Evolutionary conservation across 176 grass and related monocot species (phyloP), one percentile per base, ranked within the genome.

Genomic region (Olyra latifolia): DNA sequence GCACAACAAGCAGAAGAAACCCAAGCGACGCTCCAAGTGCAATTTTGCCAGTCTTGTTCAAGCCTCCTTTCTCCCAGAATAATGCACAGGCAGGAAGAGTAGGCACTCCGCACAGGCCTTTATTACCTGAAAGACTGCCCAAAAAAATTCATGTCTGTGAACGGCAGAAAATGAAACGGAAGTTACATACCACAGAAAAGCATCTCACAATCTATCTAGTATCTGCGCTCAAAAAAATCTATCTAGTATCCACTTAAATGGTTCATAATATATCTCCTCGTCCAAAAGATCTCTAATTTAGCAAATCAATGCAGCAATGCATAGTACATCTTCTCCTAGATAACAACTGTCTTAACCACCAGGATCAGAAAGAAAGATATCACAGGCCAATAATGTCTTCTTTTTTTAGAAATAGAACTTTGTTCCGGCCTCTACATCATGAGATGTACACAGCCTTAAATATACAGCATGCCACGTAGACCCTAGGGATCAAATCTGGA

Each of bases 51-150:
- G 86, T 89, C 74, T 71, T 91, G 48, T 93, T 95, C 67, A 99
- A 71, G 4, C 96, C 96, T 61, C 89, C 85, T 86, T 93, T 93
- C 67, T 99, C 87, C 96, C 96, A 99, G 83, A 99, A 99, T 63
- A 95, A 58, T 44, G 96, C 90, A 56, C 96, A 99, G 52, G 84
- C 88, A 45, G 96, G 90, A 77, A 99, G 78, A 32, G 96, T 91
- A 75, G 96, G 92, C 42, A 99, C 93, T 5, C 96, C 96, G 17
- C 96, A 99, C 7, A 99, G 83, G 59, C 90, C 93, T 87, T 95
- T 99, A 69, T 99, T 99, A 89, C 92, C 93, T 80, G 93, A 99
- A 43, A 99, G 90, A 69, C 96, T 99, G 82, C 6, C 6, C 61
- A 83, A 28, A 77, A 66, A 12, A 84, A 41, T 44, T 11, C 54